These are phyloP conservation scores for Candida corydali DNA, from an alignment of 805 yeast species.

Conservation along the genomic window DNA sequence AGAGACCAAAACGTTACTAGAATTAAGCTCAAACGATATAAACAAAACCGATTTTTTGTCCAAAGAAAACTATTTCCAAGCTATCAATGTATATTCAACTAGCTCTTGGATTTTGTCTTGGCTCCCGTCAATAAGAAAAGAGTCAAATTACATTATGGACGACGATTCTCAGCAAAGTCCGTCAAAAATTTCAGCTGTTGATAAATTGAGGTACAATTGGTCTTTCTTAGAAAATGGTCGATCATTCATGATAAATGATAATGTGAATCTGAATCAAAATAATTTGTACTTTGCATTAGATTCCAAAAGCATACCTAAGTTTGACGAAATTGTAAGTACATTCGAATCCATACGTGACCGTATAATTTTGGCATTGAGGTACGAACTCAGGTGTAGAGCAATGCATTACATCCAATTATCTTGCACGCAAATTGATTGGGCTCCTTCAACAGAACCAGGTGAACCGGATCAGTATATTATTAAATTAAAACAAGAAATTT, in stretches of 20 bases:
- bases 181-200: conserved; percentile 22
- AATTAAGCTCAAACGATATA: conserved; percentile 14
- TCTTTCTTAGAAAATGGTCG: conserved; percentile 39
- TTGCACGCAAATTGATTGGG: conserved; percentile 47
- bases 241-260: conserved; percentile 10
- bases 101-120: conserved; percentile 55
- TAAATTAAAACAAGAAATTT: conserved; percentile 46
- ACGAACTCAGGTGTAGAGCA: conserved; percentile 52
- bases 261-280: conserved; percentile 17
- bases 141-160: conserved; percentile 24
- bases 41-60: conserved; percentile 54
- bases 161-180: conserved; percentile 14
- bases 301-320: conserved; percentile 26
- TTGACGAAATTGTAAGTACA: conserved; percentile 29
- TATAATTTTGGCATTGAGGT: conserved; percentile 48
- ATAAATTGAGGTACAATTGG: conserved; percentile 37
- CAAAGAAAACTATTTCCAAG: conserved; percentile 44
- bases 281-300: conserved; percentile 32
- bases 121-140: conserved; percentile 53
- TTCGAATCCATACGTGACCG: conserved; percentile 34
- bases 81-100: conserved; percentile 51
- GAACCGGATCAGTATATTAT: conserved; percentile 57
- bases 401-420: conserved; percentile 50
- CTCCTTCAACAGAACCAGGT: conserved; percentile 48
- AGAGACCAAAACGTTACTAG: conserved; percentile 18